Conservation (phyloP, 345 rosid genomes). For the Trapa incisa region DNA sequence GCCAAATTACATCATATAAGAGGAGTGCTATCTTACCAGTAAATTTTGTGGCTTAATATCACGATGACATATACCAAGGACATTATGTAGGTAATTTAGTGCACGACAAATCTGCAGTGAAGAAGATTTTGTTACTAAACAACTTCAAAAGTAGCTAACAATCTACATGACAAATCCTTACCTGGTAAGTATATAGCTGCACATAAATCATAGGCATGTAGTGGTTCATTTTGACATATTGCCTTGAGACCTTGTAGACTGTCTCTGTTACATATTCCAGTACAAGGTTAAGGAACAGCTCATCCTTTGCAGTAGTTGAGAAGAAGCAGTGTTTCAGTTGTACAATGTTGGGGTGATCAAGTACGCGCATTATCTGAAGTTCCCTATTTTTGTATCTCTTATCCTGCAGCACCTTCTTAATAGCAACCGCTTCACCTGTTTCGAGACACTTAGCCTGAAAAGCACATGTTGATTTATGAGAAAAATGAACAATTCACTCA, state of each 20-base stretch:
- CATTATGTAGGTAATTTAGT: conserved; percentile 75
- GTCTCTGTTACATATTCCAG: conserved; percentile 97
- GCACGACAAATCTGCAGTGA: conserved; percentile 75
- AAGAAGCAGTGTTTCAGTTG: conserved; percentile 92
- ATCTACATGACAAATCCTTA: conserved; percentile 7
- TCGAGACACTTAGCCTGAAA: conserved; percentile 84
- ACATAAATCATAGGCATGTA: conserved; percentile 87
- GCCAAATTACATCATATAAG: neutral
- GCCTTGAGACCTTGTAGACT: conserved; percentile 82
- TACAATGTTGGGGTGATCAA: conserved; percentile 91
- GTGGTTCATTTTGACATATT: conserved; percentile 79
- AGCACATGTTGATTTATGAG: neutral
- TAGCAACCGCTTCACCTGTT: conserved; percentile 43
- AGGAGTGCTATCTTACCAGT: conserved; percentile 37
- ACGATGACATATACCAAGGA: conserved; percentile 85
- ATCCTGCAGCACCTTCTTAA: no score
- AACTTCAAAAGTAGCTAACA: no score
- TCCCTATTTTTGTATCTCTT: conserved; percentile 14
- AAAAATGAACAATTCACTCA: neutral
- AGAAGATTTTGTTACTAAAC: no score
- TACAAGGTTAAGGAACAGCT: conserved; percentile 89
- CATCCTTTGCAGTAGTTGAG: conserved; percentile 91
- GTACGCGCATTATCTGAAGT: conserved; percentile 93
- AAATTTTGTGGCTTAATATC: conserved; percentile 98
- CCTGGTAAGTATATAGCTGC: conserved; percentile 92